Evolutionary conservation across 345 rosid species (phyloP).

Genomic region (Odontarrhena argentea): DNA sequence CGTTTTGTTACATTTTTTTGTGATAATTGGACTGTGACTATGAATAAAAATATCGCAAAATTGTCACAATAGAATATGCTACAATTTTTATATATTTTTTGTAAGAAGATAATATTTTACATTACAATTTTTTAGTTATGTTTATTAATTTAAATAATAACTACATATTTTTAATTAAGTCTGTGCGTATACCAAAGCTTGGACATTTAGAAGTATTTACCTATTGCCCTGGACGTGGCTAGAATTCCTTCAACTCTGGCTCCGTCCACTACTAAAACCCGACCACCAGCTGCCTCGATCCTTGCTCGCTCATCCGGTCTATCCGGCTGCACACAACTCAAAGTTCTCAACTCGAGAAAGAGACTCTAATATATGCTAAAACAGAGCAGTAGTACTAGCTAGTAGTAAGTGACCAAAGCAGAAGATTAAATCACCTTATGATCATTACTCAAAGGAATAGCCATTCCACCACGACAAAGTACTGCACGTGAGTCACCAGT

Average conservation of each 20-base stretch:
- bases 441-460: conserved; percentile 38
- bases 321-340: conserved; percentile 62
- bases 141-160: too few relatives aligned
- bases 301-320: conserved; percentile 74
- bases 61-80: too few relatives aligned
- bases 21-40: too few relatives aligned
- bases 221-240: conserved; percentile 90
- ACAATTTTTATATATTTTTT: too few relatives aligned
- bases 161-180: too few relatives aligned
- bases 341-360: not conserved
- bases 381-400: not conserved
- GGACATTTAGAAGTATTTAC: conserved; percentile 36
- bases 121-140: too few relatives aligned
- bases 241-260: conserved; percentile 85
- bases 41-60: too few relatives aligned
- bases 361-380: not conserved
- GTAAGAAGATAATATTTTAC: too few relatives aligned
- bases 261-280: conserved; percentile 56
- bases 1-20: too few relatives aligned
- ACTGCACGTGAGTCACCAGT: conserved; percentile 65
- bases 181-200: not conserved
- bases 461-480: conserved; percentile 51
- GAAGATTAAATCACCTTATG: conserved; percentile 36
- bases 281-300: conserved; percentile 73
- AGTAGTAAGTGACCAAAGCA: not conserved